These are phyloP conservation scores for Skeletonema tropicum DNA, from an alignment of 108 stramenopile species.

Conservation along the genomic window DNA sequence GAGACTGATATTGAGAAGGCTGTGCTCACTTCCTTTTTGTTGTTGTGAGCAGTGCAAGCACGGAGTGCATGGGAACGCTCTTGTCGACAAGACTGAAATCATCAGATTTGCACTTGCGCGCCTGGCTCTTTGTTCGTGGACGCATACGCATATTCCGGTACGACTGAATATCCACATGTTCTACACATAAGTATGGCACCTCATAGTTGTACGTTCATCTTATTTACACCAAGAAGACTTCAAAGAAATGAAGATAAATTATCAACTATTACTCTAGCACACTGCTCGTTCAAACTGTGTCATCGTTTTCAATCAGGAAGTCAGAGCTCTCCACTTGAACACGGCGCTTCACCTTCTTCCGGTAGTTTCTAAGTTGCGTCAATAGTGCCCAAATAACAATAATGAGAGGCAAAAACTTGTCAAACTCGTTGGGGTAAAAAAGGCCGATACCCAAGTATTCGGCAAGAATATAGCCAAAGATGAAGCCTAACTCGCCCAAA, in stretches of 20 bases:
- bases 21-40: too few species aligned
- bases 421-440: slow-evolving; percentile 9
- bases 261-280: neutral
- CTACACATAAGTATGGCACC: too few species aligned
- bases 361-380: slow-evolving; percentile 24
- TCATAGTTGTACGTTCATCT: too few species aligned
- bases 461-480: slow-evolving; percentile 23
- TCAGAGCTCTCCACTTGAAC: neutral
- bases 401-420: neutral
- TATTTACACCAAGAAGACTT: too few species aligned
- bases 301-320: neutral
- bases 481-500: slow-evolving; percentile 37
- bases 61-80: too few species aligned
- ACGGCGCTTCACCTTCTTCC: slow-evolving; percentile 17
- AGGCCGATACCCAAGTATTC: slow-evolving; percentile 9
- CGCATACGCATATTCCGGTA: too few species aligned
- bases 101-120: too few species aligned
- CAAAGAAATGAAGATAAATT: neutral
- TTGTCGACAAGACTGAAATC: too few species aligned
- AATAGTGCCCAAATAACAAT: slow-evolving; percentile 30
- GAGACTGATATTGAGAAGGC: too few species aligned
- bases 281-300: neutral
- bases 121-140: too few species aligned
- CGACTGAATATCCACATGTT: too few species aligned
- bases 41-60: too few species aligned